These are phyloP conservation scores for Globisporangium carolinianum DNA, from an alignment of 352 stramenopile species.

Conservation along the genomic window DNA sequence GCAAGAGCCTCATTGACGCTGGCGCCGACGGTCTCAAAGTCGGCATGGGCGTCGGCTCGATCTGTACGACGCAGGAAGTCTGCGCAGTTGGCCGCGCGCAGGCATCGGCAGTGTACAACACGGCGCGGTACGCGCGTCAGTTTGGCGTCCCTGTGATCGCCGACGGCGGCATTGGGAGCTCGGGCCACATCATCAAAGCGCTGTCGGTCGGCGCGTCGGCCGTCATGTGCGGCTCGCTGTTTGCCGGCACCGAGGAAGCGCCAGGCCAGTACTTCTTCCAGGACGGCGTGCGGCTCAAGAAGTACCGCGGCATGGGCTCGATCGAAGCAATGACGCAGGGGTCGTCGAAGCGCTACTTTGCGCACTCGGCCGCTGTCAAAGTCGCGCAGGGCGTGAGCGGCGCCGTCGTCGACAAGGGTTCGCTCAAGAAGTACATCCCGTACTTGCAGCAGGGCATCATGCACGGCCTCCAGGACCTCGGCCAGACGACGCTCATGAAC, in stretches of 20 bases:
- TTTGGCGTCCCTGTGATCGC: slow-evolving; percentile 98
- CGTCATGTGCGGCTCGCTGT: slow-evolving; percentile 99
- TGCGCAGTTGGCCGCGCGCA: slow-evolving; percentile 97
- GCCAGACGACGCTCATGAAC: slow-evolving; percentile 87
- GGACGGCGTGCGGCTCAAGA: slow-evolving; percentile 99
- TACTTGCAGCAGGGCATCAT: slow-evolving; percentile 98
- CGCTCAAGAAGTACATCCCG: slow-evolving; percentile 97
- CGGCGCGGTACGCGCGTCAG: slow-evolving; percentile 92
- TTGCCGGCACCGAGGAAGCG: slow-evolving; percentile 98
- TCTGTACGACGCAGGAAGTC: slow-evolving; percentile 99
- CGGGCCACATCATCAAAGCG: slow-evolving; percentile 98
- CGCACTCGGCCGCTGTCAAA: slow-evolving; percentile 91
- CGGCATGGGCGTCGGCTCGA: slow-evolving; percentile 99
- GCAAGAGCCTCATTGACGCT: slow-evolving; percentile 97
- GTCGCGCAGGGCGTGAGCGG: slow-evolving; percentile 99
- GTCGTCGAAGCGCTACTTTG: slow-evolving; percentile 92
- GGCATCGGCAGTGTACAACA: slow-evolving; percentile 98
- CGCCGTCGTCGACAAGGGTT: slow-evolving; percentile 99
- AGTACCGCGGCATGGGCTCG: slow-evolving; percentile 99
- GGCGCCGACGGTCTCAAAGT: slow-evolving; percentile 99
- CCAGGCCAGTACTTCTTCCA: slow-evolving; percentile 99
- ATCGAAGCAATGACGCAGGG: slow-evolving; percentile 99
- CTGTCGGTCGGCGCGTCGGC: slow-evolving; percentile 95
- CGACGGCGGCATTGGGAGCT: slow-evolving; percentile 98
- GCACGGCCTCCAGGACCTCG: slow-evolving; percentile 98